These are phyloP conservation scores for Coemansia sp. DNA, from an alignment of 192 early-diverging fungal genomes.

Conservation along the genomic window DNA sequence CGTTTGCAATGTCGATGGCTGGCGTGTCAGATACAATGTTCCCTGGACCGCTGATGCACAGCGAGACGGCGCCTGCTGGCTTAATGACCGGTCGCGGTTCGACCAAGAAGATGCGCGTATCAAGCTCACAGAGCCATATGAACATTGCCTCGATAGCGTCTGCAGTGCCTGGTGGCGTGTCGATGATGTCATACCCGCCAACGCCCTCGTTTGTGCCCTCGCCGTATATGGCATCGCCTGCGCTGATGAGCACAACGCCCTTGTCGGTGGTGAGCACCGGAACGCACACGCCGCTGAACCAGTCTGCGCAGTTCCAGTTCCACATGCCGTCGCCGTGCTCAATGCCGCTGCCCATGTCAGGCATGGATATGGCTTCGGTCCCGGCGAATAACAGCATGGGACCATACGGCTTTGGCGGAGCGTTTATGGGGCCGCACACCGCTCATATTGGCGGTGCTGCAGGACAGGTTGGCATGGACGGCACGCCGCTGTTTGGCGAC, in stretches of 20 bases:
- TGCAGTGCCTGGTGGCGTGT: constrained; percentile 5
- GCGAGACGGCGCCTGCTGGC: constrained; percentile 32
- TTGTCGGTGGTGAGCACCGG: constrained; percentile 37
- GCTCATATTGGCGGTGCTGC: constrained; percentile 19
- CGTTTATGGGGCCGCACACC: constrained; percentile 25
- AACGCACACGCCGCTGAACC: constrained; percentile 38
- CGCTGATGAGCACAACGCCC: constrained; percentile 28
- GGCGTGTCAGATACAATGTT: constrained; percentile 10
- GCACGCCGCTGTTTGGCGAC: constrained; percentile 33
- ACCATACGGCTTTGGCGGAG: constrained; percentile 24
- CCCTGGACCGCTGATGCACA: constrained; percentile 24
- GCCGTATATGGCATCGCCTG: constrained; percentile 41
- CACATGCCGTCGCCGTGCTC: constrained; percentile 53
- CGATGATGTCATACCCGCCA: constrained; percentile 32
- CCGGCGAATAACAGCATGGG: constrained; percentile 24
- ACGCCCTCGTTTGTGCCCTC: constrained; percentile 40
- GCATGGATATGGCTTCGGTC: constrained; percentile 43
- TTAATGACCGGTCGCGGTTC: constrained; percentile 18
- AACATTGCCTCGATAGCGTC: constrained; percentile 18
- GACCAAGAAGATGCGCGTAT: constrained; percentile 51
- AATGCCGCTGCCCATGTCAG: constrained; percentile 45
- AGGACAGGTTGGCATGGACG: constrained; percentile 21
- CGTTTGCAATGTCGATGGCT: background rate
- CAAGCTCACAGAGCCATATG: constrained; percentile 44
- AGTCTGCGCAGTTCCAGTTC: constrained; percentile 47